phyloP scores from a whole-genome alignment of 108 stramenopile species.

The Cyclotella baltica region DNA sequence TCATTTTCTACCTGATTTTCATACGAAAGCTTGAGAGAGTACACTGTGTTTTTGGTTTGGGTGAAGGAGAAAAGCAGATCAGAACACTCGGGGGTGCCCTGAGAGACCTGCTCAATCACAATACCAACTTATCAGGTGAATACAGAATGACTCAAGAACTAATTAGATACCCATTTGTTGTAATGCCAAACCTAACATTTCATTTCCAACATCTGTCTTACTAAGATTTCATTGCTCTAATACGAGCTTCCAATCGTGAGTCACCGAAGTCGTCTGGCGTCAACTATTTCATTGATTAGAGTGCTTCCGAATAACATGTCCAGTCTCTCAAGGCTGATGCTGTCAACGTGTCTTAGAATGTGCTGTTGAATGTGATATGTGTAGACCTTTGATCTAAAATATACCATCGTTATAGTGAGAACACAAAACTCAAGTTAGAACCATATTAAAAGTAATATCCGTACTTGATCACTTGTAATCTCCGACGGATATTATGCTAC shows the following conservation, averaged over 20 bases:
- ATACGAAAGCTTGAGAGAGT: constrained; percentile 27
- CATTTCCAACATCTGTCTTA: neutral
- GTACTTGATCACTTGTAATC: too few relatives aligned
- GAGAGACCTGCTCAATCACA: constrained; percentile 41
- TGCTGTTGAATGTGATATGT: neutral
- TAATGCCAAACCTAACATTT: neutral
- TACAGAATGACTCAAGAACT: too few relatives aligned
- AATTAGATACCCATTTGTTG: neutral
- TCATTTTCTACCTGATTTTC: neutral
- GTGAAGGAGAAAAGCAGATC: constrained; percentile 32
- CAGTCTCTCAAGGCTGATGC: too few relatives aligned
- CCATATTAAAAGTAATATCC: too few relatives aligned
- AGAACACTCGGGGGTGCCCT: constrained; percentile 23
- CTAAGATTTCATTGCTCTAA: constrained; percentile 37
- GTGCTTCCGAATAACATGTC: neutral
- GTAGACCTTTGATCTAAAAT: too few relatives aligned
- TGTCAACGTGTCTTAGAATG: neutral
- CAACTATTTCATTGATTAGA: neutral
- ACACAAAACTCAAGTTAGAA: too few relatives aligned
- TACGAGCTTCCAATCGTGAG: constrained; percentile 28
- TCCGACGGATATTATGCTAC: too few relatives aligned
- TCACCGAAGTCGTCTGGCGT: constrained; percentile 8
- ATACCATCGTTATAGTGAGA: too few relatives aligned
- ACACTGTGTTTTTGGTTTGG: constrained; percentile 18
- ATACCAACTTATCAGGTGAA: constrained; percentile 41